Evolutionary conservation across 345 rosid genomes (phyloP).

Genomic region (Dipteronia dyeriana): DNA sequence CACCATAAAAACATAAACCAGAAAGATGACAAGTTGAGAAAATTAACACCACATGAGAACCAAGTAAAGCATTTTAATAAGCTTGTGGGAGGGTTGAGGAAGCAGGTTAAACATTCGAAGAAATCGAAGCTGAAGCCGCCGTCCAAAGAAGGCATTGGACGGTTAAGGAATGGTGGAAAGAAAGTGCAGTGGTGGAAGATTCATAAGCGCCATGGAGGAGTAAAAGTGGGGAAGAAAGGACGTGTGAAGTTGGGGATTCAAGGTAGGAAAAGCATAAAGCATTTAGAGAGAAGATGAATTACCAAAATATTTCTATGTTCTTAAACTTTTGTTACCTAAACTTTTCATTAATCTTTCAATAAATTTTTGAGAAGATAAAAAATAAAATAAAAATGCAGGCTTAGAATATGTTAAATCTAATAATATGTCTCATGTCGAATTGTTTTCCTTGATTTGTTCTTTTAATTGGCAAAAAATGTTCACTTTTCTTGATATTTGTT

Average conservation of each 20-base stretch:
- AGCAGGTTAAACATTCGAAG: constrained; percentile 46
- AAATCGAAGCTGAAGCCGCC: constrained; percentile 28
- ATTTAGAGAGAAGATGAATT: background rate
- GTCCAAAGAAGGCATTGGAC: constrained; percentile 11
- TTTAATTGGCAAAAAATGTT: no score
- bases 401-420: no score
- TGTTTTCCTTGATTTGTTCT: no score
- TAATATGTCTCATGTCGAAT: no score
- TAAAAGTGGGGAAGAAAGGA: constrained; percentile 41
- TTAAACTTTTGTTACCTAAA: no score
- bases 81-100: constrained; percentile 50
- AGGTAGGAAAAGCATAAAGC: constrained; percentile 17
- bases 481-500: no score
- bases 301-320: background rate
- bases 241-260: constrained; percentile 34
- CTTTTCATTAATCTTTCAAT: no score
- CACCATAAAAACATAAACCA: constrained; percentile 24
- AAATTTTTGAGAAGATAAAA: no score
- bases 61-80: constrained; percentile 47
- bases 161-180: background rate
- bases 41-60: constrained; percentile 20
- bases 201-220: constrained; percentile 36
- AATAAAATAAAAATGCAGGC: no score
- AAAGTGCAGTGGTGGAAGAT: constrained; percentile 45
- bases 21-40: constrained; percentile 25